These are phyloP conservation scores for Mycogone perniciosa DNA, from an alignment of 2,329 filamentous ascomycete species.

Conservation along the genomic window DNA sequence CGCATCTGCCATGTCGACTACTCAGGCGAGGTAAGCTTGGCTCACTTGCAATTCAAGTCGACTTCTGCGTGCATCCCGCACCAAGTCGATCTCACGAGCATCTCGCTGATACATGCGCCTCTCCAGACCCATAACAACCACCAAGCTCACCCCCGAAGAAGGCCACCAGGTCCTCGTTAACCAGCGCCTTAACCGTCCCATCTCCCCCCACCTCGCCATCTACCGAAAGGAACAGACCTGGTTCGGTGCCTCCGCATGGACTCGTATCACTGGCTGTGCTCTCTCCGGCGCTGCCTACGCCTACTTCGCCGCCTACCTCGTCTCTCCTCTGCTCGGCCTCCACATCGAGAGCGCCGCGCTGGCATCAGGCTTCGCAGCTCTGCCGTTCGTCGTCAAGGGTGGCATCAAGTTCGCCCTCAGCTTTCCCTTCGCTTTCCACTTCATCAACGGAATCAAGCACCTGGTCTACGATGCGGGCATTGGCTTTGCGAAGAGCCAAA, in stretches of 20 bases:
- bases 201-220: conserved; percentile 79
- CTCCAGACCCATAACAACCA: conserved; percentile 47
- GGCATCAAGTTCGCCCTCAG: conserved; percentile 48
- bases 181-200: conserved; percentile 75
- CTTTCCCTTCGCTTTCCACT: conserved; percentile 56
- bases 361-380: conserved; percentile 52
- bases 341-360: conserved; percentile 55
- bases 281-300: conserved; percentile 71
- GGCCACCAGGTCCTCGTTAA: conserved; percentile 63
- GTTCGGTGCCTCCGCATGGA: conserved; percentile 64
- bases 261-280: conserved; percentile 74
- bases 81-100: neutral
- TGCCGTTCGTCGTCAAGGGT: conserved; percentile 55
- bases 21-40: conserved; percentile 41
- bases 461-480: conserved; percentile 45
- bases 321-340: conserved; percentile 64
- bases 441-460: conserved; percentile 50
- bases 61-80: conserved; percentile 15
- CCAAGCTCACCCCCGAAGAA: conserved; percentile 49
- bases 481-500: conserved; percentile 44
- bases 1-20: conserved; percentile 34
- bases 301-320: conserved; percentile 76
- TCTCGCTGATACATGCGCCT: neutral
- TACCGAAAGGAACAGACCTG: conserved; percentile 85
- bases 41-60: conserved; percentile 2